These are phyloP conservation scores for Pochonia chlamydosporia DNA, from an alignment of 2,329 filamentous ascomycete species.

Conservation along the genomic window DNA sequence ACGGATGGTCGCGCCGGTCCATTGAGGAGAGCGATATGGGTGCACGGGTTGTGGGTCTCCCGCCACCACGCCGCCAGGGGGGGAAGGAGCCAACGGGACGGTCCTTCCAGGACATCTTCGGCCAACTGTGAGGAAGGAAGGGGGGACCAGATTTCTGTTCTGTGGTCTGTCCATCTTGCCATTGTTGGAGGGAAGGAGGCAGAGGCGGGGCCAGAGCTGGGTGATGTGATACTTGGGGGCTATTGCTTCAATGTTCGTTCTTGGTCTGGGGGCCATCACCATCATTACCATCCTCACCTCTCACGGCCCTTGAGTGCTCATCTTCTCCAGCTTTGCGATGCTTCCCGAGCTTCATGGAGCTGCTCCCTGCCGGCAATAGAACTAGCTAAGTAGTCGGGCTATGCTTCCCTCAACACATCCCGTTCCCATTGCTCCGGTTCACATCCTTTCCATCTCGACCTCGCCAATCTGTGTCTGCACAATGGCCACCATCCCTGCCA, in stretches of 20 bases:
- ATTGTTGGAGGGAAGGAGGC: not conserved
- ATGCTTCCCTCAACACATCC: too few species aligned
- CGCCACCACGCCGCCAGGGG: not conserved
- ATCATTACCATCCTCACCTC: not conserved
- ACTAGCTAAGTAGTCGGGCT: too few species aligned
- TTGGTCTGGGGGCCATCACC: too few species aligned
- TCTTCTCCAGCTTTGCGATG: too few species aligned
- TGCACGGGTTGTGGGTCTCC: constrained; percentile 7
- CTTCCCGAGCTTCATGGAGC: too few species aligned
- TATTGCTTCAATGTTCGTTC: too few species aligned
- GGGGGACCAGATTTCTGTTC: too few species aligned
- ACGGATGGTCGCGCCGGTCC: not conserved
- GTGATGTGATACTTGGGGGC: not conserved
- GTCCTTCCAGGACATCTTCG: not conserved
- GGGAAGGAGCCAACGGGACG: constrained; percentile 2
- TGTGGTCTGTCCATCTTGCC: too few species aligned
- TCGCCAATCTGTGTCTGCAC: not conserved
- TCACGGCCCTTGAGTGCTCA: not conserved
- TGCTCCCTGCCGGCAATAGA: too few species aligned
- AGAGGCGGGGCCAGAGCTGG: not conserved
- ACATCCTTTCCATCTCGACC: too few species aligned
- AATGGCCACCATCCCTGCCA: not conserved
- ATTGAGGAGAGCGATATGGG: not conserved
- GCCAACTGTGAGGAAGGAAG: not conserved
- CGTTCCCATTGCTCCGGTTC: too few species aligned